Base-by-base conservation (phyloP, 208 protist species). In the Histomonas meleagridis region DNA sequence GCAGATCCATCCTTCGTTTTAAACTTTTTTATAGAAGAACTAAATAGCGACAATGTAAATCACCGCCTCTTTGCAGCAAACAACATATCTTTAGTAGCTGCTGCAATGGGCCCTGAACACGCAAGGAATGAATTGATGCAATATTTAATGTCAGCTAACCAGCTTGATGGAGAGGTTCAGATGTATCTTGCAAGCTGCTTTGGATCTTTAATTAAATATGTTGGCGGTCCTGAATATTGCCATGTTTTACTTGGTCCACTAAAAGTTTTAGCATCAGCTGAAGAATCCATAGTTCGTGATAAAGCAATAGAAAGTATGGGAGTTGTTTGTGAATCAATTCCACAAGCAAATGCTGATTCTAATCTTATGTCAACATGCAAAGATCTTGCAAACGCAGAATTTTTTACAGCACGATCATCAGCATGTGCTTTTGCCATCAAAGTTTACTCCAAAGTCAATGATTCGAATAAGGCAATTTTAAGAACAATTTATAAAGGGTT, bases 211-310 rank as follows among this genome's bases (percentile, higher is more conserved):
- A 46, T 86, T 55, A 86, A 86, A 86, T 86, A 86, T 49, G 76
- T 86, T 35, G 76, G 76, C 5, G 76, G 76, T 18, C n/a, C 76
- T 12, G 76, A 86, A 86, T 86, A 86, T 86, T 40, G 46, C 23
- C 43, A 86, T 86, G 76, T 86, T 86, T 57, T 86, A 55, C 46
- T 86, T n/a, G 76, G 76, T 14, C 76, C 76, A 51, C 76, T 86
- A 55, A 86, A 86, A 55, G 76, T 86, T 55, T 28, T 86, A 5
- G 76, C 76, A 32, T 86, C 76, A 21, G 76, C 76, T 10, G 76
- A 86, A 86, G 76, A 86, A 28, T 86, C 76, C 4, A 46, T 86
- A 10, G 76, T 86, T 9, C 43, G 76, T 51, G 76, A 86, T 28
- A 86, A 86, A n/a, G 76, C 76, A 21, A 86, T 86, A 10, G 76